Base-by-base conservation (phyloP, 331 rosid genomes). In the Malus hybrid region DNA sequence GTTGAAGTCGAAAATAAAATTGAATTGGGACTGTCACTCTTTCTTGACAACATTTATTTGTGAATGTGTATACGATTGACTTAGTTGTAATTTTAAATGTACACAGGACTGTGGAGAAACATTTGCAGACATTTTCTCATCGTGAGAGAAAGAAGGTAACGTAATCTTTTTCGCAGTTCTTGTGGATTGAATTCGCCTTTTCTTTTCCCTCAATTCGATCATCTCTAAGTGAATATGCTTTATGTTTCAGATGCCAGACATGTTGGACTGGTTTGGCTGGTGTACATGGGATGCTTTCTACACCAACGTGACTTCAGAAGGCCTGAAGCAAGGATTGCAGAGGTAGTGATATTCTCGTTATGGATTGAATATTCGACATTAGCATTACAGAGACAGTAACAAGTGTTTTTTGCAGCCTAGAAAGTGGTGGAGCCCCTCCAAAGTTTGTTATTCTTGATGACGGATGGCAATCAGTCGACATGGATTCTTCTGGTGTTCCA, bases 271-370 rank as follows among this genome's bases (percentile, higher is more conserved):
- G 96, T 88, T 93, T 77, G 98, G 96, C 14, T 93, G 96, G 97
- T 91, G 95, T 58, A 90, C 96, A 29, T 92, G 97, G 97, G 96
- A 92, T 75, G 97, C 97, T 76, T 92, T 90, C 84, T 92, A 92
- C 73, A 92, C 97, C 9, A 83, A 77, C 32, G 92, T 92, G 48
- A 78, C 82, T 77, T 85, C 94, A 6, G 92, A 90, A 48, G 94
- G 91, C 19, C 94, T 92, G 63, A 87, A 88, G 82, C 78, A 86
- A 76, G 97, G 97, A 42, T 77, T 92, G 46, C 70, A 81, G n/a
- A 90, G 97, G 97, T 92, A 39, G 5, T 78, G 44, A 24, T 68
- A 74, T 11, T 58, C 67, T 68, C 57, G 29, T 42, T 9, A 62
- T 36, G 4, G 19, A 79, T 12, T 7, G 28, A 36, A 72, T 58